phyloP scores from a whole-genome alignment of 2,329 filamentous ascomycete species.

The Alternaria burnsii region DNA sequence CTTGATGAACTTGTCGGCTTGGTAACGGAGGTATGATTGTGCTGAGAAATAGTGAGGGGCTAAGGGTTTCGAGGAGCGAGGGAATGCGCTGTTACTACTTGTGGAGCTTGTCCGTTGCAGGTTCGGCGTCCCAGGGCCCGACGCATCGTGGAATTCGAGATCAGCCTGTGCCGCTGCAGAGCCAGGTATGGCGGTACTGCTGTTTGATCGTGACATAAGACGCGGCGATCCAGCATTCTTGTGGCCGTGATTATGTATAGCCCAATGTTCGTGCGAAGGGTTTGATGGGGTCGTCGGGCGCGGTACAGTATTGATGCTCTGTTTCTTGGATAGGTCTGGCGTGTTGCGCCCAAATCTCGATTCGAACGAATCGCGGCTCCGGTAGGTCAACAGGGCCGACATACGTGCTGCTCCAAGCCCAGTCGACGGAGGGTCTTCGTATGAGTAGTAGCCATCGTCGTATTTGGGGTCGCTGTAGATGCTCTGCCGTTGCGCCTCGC shows the following conservation, averaged over 20 bases:
- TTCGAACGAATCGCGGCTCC: constrained; percentile 96
- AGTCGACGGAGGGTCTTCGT: constrained; percentile 83
- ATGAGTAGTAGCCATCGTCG: constrained; percentile 93
- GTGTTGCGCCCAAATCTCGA: constrained; percentile 92
- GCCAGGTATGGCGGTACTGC: constrained; percentile 33
- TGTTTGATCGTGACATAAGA: constrained; percentile 46
- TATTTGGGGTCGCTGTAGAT: constrained; percentile 99
- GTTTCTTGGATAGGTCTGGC: constrained; percentile 82
- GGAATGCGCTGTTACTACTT: constrained; percentile 15
- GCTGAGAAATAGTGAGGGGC: constrained; percentile 90
- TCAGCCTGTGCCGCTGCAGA: constrained; percentile 46
- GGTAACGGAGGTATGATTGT: constrained; percentile 96
- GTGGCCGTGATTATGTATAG: constrained; percentile 63
- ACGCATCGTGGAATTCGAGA: constrained; percentile 58
- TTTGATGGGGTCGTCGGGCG: constrained; percentile 55
- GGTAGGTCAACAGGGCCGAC: constrained; percentile 94
- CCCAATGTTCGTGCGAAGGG: constrained; percentile 56
- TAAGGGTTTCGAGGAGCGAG: constrained; percentile 51
- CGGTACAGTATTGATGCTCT: constrained; percentile 78
- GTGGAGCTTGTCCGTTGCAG: constrained; percentile 24
- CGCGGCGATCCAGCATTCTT: constrained; percentile 58
- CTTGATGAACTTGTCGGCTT: constrained; percentile 94
- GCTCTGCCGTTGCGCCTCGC: constrained; percentile 86
- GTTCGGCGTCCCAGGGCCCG: constrained; percentile 43
- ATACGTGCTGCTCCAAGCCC: constrained; percentile 94